Percentiles rank a stretch among this genome's conserved stretches.
These are phyloP conservation scores for Babesia divergens DNA, from an alignment of 169 alveolate species.

Conservation along the genomic window DNA sequence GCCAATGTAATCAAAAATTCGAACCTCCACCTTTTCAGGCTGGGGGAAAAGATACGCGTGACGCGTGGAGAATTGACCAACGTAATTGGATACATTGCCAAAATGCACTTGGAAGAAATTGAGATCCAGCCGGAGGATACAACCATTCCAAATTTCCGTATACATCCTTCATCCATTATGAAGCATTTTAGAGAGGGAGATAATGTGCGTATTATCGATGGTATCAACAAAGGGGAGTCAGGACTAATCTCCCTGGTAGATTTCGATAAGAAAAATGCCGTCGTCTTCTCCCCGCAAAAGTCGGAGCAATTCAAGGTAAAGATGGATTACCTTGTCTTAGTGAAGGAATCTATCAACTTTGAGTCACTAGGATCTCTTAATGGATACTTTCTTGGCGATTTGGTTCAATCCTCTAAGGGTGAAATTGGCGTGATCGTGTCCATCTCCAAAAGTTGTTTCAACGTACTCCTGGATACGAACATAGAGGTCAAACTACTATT, in stretches of 20 bases:
- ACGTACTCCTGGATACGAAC: slow-evolving; percentile 62
- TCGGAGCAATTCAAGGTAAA: slow-evolving; percentile 67
- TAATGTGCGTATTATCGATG: slow-evolving; percentile 78
- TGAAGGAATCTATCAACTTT: slow-evolving; percentile 63
- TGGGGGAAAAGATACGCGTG: slow-evolving; percentile 80
- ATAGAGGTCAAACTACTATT: slow-evolving; percentile 48
- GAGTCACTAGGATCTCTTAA: slow-evolving; percentile 65
- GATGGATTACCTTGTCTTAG: slow-evolving; percentile 62
- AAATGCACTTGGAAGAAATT: slow-evolving; percentile 67
- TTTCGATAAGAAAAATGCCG: slow-evolving; percentile 67
- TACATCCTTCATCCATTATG: slow-evolving; percentile 64
- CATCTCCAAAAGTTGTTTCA: slow-evolving; percentile 71
- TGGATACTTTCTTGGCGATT: slow-evolving; percentile 79
- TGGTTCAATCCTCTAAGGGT: slow-evolving; percentile 77
- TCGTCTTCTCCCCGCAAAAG: slow-evolving; percentile 74
- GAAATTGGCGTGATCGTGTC: slow-evolving; percentile 78
- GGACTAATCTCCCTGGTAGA: slow-evolving; percentile 76
- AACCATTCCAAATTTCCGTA: slow-evolving; percentile 71
- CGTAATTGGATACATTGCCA: slow-evolving; percentile 72
- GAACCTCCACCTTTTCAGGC: slow-evolving; percentile 67
- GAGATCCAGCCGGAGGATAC: slow-evolving; percentile 76
- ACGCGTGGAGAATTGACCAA: slow-evolving; percentile 75
- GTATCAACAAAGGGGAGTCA: slow-evolving; percentile 79
- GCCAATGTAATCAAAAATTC: slow-evolving; percentile 56
- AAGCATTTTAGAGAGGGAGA: slow-evolving; percentile 81